phyloP scores from a whole-genome alignment of 805 yeast species.

The Candida parachauliodes region DNA sequence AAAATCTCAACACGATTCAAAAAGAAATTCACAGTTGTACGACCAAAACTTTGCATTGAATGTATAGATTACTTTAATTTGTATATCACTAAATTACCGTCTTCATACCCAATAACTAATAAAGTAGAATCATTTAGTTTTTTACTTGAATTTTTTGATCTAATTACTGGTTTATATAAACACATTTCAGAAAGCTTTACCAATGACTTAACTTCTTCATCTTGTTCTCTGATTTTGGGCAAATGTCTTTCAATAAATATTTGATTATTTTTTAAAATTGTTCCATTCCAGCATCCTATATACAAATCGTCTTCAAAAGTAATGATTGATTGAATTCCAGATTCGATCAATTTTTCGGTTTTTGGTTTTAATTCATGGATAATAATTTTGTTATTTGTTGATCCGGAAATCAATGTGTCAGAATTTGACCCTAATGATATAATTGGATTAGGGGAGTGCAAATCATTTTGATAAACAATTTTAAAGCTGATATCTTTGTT shows the following conservation, averaged over 20 bases:
- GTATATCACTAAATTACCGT: slow-evolving; percentile 49
- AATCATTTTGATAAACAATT: slow-evolving; percentile 20
- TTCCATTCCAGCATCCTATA: slow-evolving; percentile 51
- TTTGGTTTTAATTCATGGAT: neutral
- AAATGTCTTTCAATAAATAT: slow-evolving; percentile 7
- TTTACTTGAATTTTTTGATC: neutral
- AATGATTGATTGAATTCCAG: slow-evolving; percentile 22
- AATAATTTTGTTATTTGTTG: slow-evolving; percentile 42
- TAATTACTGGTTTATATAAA: neutral
- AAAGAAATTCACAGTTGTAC: slow-evolving; percentile 14
- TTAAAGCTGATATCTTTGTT: slow-evolving; percentile 22
- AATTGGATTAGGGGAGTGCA: slow-evolving; percentile 55
- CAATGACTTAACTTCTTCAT: neutral
- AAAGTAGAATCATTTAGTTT: slow-evolving; percentile 8
- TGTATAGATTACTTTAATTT: slow-evolving; percentile 1
- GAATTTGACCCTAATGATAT: slow-evolving; percentile 37
- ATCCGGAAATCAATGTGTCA: slow-evolving; percentile 38
- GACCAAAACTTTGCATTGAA: slow-evolving; percentile 5
- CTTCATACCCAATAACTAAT: slow-evolving; percentile 47
- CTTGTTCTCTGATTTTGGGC: slow-evolving; percentile 5
- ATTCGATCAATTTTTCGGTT: slow-evolving; percentile 12
- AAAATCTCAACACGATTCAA: slow-evolving; percentile 22
- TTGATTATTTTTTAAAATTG: neutral
- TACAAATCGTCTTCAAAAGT: slow-evolving; percentile 22
- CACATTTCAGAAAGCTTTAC: slow-evolving; percentile 8